phyloP scores from a whole-genome alignment of 108 stramenopile species.

The Fistulifera pelliculosa region DNA sequence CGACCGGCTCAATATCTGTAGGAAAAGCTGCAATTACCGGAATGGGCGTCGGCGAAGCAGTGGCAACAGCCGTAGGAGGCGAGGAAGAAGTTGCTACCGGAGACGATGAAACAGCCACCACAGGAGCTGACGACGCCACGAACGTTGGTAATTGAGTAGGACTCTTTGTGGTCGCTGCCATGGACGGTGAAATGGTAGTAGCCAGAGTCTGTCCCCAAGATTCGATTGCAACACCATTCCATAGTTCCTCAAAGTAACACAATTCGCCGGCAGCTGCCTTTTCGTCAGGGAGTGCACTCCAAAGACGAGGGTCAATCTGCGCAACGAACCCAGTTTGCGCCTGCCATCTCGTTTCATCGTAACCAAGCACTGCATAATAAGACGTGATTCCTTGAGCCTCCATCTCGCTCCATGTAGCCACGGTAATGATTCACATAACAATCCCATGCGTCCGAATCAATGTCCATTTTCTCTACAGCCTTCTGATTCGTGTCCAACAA shows the following conservation, averaged over 20 bases:
- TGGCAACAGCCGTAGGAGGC: too few species aligned
- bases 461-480: slow-evolving; percentile 20
- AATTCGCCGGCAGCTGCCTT: slow-evolving; percentile 11
- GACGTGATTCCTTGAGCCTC: slow-evolving; percentile 9
- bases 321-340: slow-evolving; percentile 9
- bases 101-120: too few species aligned
- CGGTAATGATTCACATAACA: slow-evolving; percentile 40
- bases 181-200: too few species aligned
- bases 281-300: slow-evolving; percentile 16
- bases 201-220: slow-evolving; percentile 3
- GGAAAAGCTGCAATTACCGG: too few species aligned
- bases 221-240: slow-evolving; percentile 33
- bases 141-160: too few species aligned
- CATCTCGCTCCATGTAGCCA: slow-evolving; percentile 21
- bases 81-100: too few species aligned
- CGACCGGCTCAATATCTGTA: too few species aligned
- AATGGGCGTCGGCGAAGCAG: too few species aligned
- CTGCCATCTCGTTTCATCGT: slow-evolving; percentile 25
- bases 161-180: too few species aligned
- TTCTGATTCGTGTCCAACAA: slow-evolving; percentile 17
- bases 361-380: slow-evolving; percentile 23
- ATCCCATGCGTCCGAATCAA: slow-evolving; percentile 33
- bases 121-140: too few species aligned
- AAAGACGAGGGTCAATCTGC: slow-evolving; percentile 9
- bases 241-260: slow-evolving; percentile 32